These are phyloP conservation scores for Lipomyces yamadae DNA, from an alignment of 805 yeast species.

Conservation along the genomic window DNA sequence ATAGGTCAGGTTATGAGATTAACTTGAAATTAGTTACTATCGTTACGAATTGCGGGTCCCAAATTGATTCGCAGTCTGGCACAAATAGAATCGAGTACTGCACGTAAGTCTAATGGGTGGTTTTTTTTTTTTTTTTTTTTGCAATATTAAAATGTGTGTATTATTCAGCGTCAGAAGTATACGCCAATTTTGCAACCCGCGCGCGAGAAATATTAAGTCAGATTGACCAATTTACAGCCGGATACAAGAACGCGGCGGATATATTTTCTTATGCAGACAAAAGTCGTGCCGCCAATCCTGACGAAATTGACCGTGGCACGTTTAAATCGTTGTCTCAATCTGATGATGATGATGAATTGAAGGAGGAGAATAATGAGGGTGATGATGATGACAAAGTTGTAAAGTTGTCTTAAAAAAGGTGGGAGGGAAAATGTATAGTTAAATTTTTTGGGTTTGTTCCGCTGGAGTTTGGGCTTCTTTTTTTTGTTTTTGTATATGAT, in stretches of 20 bases:
- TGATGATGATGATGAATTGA: neutral
- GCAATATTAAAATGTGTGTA: too few relatives aligned
- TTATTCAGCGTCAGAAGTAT: constrained; percentile 12
- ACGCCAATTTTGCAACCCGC: constrained; percentile 13
- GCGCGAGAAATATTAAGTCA: constrained; percentile 9
- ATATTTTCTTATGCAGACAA: constrained; percentile 13
- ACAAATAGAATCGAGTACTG: constrained; percentile 1
- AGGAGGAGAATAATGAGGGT: neutral
- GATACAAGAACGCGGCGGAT: constrained; percentile 9
- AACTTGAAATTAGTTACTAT: constrained; percentile 7
- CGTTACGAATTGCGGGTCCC: constrained; percentile 18
- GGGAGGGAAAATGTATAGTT: neutral
- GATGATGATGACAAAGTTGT: neutral
- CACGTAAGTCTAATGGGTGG: neutral
- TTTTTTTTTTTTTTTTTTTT: too few relatives aligned
- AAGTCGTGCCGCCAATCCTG: constrained; percentile 9
- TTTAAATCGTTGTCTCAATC: neutral
- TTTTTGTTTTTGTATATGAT: too few relatives aligned
- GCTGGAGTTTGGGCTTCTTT: too few relatives aligned
- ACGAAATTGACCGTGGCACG: neutral
- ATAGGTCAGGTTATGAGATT: neutral
- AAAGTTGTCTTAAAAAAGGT: neutral
- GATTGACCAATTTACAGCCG: constrained; percentile 16
- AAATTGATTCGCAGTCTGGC: constrained; percentile 14
- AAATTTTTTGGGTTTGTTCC: neutral